These are phyloP conservation scores for Moesziomyces globuligerus DNA, from an alignment of 1,284 basidiomycete genomes.

Conservation along the genomic window DNA sequence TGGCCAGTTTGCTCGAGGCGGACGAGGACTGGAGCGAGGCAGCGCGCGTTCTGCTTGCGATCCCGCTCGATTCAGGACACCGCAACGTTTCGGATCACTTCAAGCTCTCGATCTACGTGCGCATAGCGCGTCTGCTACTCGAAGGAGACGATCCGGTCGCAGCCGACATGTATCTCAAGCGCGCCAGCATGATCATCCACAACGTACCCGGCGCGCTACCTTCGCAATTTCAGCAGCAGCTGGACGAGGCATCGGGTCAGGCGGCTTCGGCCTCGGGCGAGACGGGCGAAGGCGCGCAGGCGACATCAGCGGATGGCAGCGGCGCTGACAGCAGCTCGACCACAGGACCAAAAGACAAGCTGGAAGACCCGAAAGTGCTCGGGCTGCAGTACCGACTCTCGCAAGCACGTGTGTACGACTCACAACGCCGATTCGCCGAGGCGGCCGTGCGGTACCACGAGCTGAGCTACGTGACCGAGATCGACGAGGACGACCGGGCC, in stretches of 20 bases:
- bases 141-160: constrained; percentile 93
- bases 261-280: neutral
- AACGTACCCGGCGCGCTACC: constrained; percentile 51
- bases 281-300: neutral
- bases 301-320: constrained; percentile 1
- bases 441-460: constrained; percentile 96
- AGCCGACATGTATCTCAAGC: constrained; percentile 95
- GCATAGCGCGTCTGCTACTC: constrained; percentile 91
- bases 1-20: constrained; percentile 85
- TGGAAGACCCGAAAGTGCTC: constrained; percentile 45
- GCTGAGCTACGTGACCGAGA: constrained; percentile 69
- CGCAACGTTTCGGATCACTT: constrained; percentile 81
- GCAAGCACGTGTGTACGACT: constrained; percentile 88
- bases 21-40: constrained; percentile 94
- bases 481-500: constrained; percentile 49
- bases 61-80: constrained; percentile 89
- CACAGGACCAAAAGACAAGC: constrained; percentile 10
- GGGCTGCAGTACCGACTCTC: constrained; percentile 63
- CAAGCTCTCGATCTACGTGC: constrained; percentile 88
- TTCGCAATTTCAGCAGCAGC: constrained; percentile 26
- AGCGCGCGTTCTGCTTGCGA: constrained; percentile 87
- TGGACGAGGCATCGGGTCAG: constrained; percentile 1
- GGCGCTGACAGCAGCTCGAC: neutral
- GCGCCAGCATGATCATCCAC: constrained; percentile 89
- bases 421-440: constrained; percentile 88